Percentiles rank a stretch among this genome's conserved stretches.
Conservation (phyloP, 2,329 filamentous ascomycete species). For the Scedosporium apiospermum region DNA sequence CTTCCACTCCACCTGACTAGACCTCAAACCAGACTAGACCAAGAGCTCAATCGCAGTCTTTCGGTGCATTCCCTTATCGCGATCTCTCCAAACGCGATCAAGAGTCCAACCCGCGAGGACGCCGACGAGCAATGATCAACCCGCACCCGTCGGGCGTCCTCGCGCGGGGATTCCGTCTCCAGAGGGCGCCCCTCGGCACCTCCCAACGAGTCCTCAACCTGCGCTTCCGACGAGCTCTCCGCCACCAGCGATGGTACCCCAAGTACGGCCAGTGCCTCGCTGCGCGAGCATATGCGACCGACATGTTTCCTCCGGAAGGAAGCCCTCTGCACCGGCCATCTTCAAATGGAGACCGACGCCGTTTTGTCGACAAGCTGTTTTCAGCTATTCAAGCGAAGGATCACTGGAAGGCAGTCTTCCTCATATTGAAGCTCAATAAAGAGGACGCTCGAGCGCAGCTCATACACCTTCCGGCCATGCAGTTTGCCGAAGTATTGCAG, state of each 20-base stretch:
- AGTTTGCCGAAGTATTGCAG: constrained; percentile 55
- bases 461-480: constrained; percentile 35
- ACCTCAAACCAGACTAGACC: too few relatives aligned
- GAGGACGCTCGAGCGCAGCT: constrained; percentile 19
- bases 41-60: too few relatives aligned
- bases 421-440: neutral
- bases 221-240: neutral
- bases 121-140: too few relatives aligned
- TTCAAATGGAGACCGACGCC: neutral
- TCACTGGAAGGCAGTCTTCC: neutral
- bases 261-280: too few relatives aligned
- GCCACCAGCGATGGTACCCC: neutral
- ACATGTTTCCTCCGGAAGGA: too few relatives aligned
- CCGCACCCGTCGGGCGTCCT: neutral
- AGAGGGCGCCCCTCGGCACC: neutral
- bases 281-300: too few relatives aligned
- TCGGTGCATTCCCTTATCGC: too few relatives aligned
- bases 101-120: too few relatives aligned
- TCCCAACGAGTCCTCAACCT: neutral
- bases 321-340: neutral
- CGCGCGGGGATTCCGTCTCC: neutral
- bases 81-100: too few relatives aligned
- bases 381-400: neutral
- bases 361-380: neutral
- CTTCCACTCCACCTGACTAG: neutral